Evolutionary conservation across 768 basidiomycete genomes (phyloP).

Genomic region (Dioszegia aurantiaca): DNA sequence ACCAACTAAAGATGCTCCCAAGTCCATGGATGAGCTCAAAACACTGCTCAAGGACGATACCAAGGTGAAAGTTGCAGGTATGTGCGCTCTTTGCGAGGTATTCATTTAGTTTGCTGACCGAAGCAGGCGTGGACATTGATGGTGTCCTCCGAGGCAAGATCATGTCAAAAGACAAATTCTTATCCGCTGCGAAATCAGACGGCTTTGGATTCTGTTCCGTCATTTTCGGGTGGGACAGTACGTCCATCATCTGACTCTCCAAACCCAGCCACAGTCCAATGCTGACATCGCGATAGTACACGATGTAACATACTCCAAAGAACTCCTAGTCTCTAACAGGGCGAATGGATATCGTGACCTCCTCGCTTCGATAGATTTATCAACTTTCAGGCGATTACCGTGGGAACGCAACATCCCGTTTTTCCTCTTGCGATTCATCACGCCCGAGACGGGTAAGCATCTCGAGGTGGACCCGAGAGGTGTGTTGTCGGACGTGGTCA

Average conservation of each 20-base stretch:
- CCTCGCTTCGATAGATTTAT: conserved; percentile 78
- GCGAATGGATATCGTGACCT: conserved; percentile 90
- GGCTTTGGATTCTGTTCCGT: conserved; percentile 94
- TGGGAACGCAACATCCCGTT: conserved; percentile 91
- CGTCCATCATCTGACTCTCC: conserved; percentile 14
- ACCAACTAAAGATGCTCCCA: conserved; percentile 56
- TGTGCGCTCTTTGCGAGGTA: conserved; percentile 35
- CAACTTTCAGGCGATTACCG: conserved; percentile 80
- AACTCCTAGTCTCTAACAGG: conserved; percentile 85
- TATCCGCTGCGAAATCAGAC: conserved; percentile 67
- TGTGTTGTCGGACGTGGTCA: conserved; percentile 63
- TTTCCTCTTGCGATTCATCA: conserved; percentile 85
- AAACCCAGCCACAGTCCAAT: too few species aligned
- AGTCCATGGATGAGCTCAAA: conserved; percentile 62
- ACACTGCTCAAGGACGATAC: conserved; percentile 61
- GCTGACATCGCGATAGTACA: conserved; percentile 58
- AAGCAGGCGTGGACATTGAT: conserved; percentile 62
- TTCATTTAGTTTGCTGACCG: not conserved
- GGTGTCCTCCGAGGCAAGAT: conserved; percentile 93
- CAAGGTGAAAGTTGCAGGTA: conserved; percentile 93
- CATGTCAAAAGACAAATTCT: conserved; percentile 86
- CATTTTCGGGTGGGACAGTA: conserved; percentile 60
- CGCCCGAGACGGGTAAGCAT: conserved; percentile 79
- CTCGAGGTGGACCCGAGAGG: conserved; percentile 82
- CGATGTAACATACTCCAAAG: conserved; percentile 75